These are phyloP conservation scores for Hirsutella rhossiliensis DNA, from an alignment of 2,329 filamentous ascomycete genomes.

Conservation along the genomic window DNA sequence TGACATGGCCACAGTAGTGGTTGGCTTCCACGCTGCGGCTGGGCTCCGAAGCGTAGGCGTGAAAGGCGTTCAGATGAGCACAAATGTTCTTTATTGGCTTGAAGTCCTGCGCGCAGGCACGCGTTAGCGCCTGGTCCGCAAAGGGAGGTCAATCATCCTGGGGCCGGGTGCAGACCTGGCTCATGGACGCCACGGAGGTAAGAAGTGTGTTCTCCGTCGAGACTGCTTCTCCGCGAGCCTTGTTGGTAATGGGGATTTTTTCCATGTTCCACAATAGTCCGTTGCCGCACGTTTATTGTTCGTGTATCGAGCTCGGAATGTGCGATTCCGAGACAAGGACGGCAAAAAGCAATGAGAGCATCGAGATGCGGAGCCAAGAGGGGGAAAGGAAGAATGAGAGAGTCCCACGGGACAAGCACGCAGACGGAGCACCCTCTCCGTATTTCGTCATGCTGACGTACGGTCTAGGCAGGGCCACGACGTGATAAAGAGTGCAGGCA, in stretches of 20 bases:
- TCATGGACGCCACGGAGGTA: slow-evolving; percentile 46
- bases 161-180: slow-evolving; percentile 31
- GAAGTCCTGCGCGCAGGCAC: slow-evolving; percentile 42
- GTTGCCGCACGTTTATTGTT: too few species aligned
- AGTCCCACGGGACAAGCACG: too few species aligned
- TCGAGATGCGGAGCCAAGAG: too few species aligned
- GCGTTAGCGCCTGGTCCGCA: neutral
- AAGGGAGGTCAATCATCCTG: too few species aligned
- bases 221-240: slow-evolving; percentile 31
- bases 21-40: slow-evolving; percentile 62
- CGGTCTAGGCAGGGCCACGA: too few species aligned
- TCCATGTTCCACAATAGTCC: neutral
- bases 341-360: too few species aligned
- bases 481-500: too few species aligned
- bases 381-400: too few species aligned
- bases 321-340: too few species aligned
- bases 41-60: slow-evolving; percentile 66
- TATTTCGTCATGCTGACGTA: too few species aligned
- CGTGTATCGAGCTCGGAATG: too few species aligned
- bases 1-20: slow-evolving; percentile 75
- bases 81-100: slow-evolving; percentile 62
- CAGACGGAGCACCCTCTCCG: too few species aligned
- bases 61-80: slow-evolving; percentile 78
- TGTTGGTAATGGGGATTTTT: slow-evolving; percentile 2
- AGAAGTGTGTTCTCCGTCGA: slow-evolving; percentile 44